These are phyloP conservation scores for Aspergillus pseudonomiae DNA, from an alignment of 2,329 filamentous ascomycete genomes.

Conservation along the genomic window DNA sequence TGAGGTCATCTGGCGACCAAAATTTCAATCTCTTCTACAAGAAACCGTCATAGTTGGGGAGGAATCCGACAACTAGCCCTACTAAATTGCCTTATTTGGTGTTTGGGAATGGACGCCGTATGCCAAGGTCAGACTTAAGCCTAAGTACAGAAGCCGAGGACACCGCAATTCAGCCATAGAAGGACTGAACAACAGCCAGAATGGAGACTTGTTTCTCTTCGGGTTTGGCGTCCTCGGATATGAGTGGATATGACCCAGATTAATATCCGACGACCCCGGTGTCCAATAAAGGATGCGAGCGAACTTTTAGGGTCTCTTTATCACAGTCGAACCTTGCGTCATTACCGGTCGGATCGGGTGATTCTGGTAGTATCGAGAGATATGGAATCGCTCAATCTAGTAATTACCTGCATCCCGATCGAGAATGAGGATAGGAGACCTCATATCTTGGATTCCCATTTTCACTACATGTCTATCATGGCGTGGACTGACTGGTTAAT, in stretches of 20 bases:
- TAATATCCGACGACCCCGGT: constrained; percentile 14
- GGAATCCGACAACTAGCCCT: not conserved
- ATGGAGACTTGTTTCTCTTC: not conserved
- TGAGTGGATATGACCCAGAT: constrained; percentile 13
- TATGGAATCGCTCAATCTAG: not conserved
- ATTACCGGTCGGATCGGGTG: constrained; percentile 5
- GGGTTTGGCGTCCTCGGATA: constrained; percentile 1
- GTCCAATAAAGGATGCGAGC: constrained; percentile 5
- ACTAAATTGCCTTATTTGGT: not conserved
- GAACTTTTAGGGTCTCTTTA: not conserved
- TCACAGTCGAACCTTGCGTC: constrained; percentile 11
- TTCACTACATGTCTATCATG: not conserved
- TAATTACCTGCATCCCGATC: not conserved
- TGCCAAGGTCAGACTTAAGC: constrained; percentile 1
- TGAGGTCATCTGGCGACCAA: constrained; percentile 8
- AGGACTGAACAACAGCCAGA: not conserved
- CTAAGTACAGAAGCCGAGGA: not conserved
- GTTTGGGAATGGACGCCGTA: constrained; percentile 4
- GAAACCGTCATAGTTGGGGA: constrained; percentile 2
- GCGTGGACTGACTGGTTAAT: not conserved
- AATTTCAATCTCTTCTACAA: not conserved
- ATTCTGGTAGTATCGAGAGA: not conserved
- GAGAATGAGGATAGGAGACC: constrained; percentile 1
- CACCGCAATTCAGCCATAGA: constrained; percentile 2
- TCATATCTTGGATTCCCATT: constrained; percentile 5